Evolutionary conservation across 2,329 filamentous ascomycete genomes (phyloP).

Genomic region (Canariomyces notabilis): DNA sequence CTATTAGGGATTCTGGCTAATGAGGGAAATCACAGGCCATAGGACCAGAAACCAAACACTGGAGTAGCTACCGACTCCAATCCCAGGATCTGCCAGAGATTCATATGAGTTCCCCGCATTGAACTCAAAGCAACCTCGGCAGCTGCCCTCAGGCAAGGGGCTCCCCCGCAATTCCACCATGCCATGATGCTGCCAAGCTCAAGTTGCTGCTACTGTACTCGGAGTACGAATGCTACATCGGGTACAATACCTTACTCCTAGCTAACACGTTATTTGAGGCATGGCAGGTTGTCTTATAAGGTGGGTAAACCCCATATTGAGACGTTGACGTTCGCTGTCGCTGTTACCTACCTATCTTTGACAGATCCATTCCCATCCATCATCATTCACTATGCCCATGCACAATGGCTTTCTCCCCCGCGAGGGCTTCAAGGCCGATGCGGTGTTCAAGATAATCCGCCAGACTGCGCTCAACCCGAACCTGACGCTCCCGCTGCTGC

Average conservation of each 20-base stretch:
- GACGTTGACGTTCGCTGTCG: too few species aligned
- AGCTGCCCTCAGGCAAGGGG: conserved; percentile 7
- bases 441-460: conserved; percentile 52
- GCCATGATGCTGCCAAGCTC: conserved; percentile 6
- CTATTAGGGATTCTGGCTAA: too few species aligned
- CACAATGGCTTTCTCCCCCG: conserved; percentile 50
- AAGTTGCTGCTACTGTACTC: too few species aligned
- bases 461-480: conserved; percentile 60
- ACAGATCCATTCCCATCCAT: conserved; percentile 2
- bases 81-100: conserved; percentile 2
- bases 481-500: conserved; percentile 57
- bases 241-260: too few species aligned
- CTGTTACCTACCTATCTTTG: background rate
- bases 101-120: conserved; percentile 16
- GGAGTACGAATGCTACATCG: too few species aligned
- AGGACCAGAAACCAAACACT: conserved; percentile 2
- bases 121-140: conserved; percentile 11
- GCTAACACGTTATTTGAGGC: too few species aligned
- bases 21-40: conserved; percentile 2
- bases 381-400: conserved; percentile 36
- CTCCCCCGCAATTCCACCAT: conserved; percentile 7
- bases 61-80: conserved; percentile 9
- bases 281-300: background rate
- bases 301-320: background rate
- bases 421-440: conserved; percentile 57